These are phyloP conservation scores for Musa balbisiana DNA, from an alignment of 202 grass and related monocot species.

Conservation along the genomic window DNA sequence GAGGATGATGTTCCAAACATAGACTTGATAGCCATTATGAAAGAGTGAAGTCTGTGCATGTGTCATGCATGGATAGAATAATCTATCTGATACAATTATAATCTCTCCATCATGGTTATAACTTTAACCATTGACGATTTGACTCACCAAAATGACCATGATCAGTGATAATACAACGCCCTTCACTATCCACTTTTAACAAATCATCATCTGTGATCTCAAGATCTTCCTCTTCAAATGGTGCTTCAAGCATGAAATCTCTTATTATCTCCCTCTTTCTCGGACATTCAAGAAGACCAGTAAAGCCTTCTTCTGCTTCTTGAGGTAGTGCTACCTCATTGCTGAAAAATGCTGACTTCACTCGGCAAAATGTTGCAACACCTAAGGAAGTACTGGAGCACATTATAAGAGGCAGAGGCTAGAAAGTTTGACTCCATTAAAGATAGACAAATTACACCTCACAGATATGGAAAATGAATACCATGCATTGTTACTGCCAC, in stretches of 20 bases:
- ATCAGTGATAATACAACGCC: constrained; percentile 83
- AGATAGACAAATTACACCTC: neutral
- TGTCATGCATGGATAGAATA: neutral
- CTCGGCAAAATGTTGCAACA: constrained; percentile 86
- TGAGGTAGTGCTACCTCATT: constrained; percentile 67
- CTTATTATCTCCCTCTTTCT: constrained; percentile 40
- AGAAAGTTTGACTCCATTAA: neutral
- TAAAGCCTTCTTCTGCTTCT: constrained; percentile 84
- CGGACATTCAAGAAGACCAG: constrained; percentile 44
- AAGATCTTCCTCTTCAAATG: constrained; percentile 47
- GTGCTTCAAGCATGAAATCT: constrained; percentile 38
- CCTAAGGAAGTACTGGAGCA: constrained; percentile 31
- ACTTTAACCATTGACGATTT: constrained; percentile 10
- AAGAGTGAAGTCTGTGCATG: neutral
- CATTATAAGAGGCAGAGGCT: neutral
- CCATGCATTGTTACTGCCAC: neutral
- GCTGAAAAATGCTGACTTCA: constrained; percentile 77
- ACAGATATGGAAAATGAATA: neutral
- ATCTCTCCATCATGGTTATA: neutral
- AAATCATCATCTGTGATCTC: constrained; percentile 62
- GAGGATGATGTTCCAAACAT: neutral
- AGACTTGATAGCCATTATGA: neutral
- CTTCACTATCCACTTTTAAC: constrained; percentile 71
- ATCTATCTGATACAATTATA: neutral
- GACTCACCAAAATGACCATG: constrained; percentile 82